phyloP scores from a whole-genome alignment of 2,329 filamentous ascomycete genomes.

The Curvularia hawaiiensis region DNA sequence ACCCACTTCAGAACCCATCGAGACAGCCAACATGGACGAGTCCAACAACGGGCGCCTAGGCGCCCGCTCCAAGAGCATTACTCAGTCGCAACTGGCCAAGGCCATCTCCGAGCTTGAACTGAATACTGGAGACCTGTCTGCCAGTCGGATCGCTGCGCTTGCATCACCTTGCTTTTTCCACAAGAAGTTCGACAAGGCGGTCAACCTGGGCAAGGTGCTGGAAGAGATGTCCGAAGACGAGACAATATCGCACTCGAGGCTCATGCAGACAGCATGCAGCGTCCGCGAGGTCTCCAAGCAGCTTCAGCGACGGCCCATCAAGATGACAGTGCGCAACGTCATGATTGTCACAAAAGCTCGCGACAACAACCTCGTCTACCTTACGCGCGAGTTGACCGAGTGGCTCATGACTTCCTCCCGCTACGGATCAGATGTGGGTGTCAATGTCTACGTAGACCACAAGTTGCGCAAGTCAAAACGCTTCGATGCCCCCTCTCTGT shows the following conservation, averaged over 20 bases:
- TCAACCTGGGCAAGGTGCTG: slow-evolving; percentile 92
- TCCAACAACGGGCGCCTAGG: slow-evolving; percentile 41
- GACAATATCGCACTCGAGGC: slow-evolving; percentile 87
- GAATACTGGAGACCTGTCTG: slow-evolving; percentile 49
- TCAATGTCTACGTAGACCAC: slow-evolving; percentile 98
- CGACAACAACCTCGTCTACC: slow-evolving; percentile 87
- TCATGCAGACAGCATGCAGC: slow-evolving; percentile 93
- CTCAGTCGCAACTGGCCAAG: slow-evolving; percentile 64
- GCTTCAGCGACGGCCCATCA: slow-evolving; percentile 88
- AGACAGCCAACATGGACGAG: slow-evolving; percentile 62
- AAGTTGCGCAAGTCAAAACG: slow-evolving; percentile 88
- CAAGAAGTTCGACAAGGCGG: slow-evolving; percentile 92
- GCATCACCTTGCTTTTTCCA: slow-evolving; percentile 98
- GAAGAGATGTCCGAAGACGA: slow-evolving; percentile 91
- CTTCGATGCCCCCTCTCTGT: slow-evolving; percentile 76
- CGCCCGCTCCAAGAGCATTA: slow-evolving; percentile 36
- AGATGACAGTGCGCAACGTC: slow-evolving; percentile 86
- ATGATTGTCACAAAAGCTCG: slow-evolving; percentile 99
- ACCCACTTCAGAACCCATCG: slow-evolving; percentile 63
- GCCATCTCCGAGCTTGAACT: slow-evolving; percentile 60
- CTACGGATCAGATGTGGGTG: slow-evolving; percentile 86
- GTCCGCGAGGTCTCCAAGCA: slow-evolving; percentile 97
- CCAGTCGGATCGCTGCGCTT: slow-evolving; percentile 65
- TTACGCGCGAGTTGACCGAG: slow-evolving; percentile 84
- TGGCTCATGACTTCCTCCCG: slow-evolving; percentile 90